Evolutionary conservation across 768 basidiomycete genomes (phyloP).

Genomic region (Russula virescens): DNA sequence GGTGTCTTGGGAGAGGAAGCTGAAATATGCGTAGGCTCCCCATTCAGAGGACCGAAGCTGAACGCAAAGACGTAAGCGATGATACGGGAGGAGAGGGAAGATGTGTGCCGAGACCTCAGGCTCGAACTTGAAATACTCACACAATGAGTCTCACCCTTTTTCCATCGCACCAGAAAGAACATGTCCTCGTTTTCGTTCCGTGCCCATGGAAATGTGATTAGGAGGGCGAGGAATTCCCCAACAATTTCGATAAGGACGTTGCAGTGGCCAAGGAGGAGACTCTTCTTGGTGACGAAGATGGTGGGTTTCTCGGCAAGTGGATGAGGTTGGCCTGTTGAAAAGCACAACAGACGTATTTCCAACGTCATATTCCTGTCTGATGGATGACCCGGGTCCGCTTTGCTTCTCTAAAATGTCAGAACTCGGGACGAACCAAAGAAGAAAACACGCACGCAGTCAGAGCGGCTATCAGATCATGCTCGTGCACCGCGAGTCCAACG

Average conservation of each 20-base stretch:
- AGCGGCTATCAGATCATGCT: conserved; percentile 20
- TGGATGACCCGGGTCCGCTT: background rate
- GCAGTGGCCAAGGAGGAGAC: conserved; percentile 9
- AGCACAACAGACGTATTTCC: conserved; percentile 18
- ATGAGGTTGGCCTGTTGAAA: conserved; percentile 20
- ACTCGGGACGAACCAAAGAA: background rate
- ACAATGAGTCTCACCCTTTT: conserved; percentile 24
- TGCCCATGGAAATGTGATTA: conserved; percentile 13
- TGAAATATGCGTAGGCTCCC: conserved; percentile 26
- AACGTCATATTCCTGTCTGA: background rate
- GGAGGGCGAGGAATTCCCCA: conserved; percentile 18
- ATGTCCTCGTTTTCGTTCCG: conserved; percentile 12
- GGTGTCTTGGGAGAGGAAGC: conserved; percentile 26
- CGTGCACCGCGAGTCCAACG: conserved; percentile 19
- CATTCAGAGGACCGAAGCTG: conserved; percentile 16
- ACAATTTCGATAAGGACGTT: conserved; percentile 22
- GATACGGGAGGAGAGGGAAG: too few species aligned
- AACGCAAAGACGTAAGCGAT: background rate
- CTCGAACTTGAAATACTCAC: conserved; percentile 20
- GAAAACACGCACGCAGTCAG: conserved; percentile 16
- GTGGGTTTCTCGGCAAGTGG: conserved; percentile 13
- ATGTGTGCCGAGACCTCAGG: too few species aligned
- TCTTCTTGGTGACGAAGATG: conserved; percentile 12
- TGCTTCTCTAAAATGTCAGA: conserved; percentile 4
- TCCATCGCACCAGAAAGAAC: conserved; percentile 29